Evolutionary conservation across 805 yeast species (phyloP).

Genomic region (Ogataea sp.): DNA sequence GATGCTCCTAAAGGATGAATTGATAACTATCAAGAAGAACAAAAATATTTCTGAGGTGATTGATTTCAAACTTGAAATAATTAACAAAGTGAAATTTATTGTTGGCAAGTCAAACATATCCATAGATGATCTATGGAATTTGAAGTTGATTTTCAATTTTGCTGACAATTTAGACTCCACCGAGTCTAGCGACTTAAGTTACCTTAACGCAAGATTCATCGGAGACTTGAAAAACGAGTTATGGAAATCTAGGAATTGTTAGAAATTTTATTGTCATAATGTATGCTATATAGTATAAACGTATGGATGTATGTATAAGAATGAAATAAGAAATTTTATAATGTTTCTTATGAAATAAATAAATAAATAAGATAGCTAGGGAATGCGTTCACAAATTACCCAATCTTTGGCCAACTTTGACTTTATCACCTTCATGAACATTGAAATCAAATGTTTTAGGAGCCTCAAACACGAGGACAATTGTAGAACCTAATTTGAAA

Average conservation of each 20-base stretch:
- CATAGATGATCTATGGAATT: conserved; percentile 55
- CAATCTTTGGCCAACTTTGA: conserved; percentile 76
- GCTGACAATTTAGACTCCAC: conserved; percentile 31
- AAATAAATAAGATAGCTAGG: not conserved
- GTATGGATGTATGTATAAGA: not conserved
- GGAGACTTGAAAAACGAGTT: conserved; percentile 42
- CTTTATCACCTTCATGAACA: conserved; percentile 63
- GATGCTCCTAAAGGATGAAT: not conserved
- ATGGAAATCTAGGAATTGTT: conserved; percentile 16
- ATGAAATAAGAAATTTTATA: too few species aligned
- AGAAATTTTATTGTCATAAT: too few species aligned
- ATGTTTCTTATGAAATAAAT: too few species aligned
- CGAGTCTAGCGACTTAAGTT: conserved; percentile 28
- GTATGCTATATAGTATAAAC: too few species aligned
- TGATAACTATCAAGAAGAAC: not conserved
- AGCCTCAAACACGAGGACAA: conserved; percentile 95
- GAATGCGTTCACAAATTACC: conserved; percentile 31
- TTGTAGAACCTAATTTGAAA: conserved; percentile 90
- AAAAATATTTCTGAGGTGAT: conserved; percentile 33
- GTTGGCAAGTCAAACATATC: conserved; percentile 32
- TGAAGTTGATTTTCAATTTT: conserved; percentile 53
- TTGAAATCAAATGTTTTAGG: conserved; percentile 71
- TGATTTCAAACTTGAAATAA: conserved; percentile 49
- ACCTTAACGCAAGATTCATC: conserved; percentile 40
- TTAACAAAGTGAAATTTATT: conserved; percentile 30